A percentile compares a stretch with the other conserved stretches of the same genome.
These are phyloP conservation scores for Chlorella sp. DNA, from an alignment of 139 green algal genomes.

Conservation along the genomic window DNA sequence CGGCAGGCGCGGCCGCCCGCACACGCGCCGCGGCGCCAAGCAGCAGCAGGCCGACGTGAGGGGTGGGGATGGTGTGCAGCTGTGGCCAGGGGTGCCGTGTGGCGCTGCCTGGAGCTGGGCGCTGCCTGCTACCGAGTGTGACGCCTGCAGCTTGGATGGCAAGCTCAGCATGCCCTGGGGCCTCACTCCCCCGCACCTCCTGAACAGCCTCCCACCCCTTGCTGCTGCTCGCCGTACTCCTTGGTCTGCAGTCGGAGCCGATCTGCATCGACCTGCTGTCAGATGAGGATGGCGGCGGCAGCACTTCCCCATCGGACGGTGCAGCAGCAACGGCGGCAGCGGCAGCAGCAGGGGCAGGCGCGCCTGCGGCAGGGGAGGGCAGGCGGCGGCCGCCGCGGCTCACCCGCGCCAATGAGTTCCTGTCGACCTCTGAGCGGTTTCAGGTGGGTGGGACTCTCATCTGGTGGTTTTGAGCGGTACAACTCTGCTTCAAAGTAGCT, in stretches of 20 bases:
- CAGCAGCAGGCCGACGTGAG: background rate
- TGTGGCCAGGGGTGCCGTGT: no score
- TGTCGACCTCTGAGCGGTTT: conserved; percentile 20
- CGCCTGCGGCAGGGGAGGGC: background rate
- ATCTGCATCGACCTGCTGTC: conserved; percentile 4
- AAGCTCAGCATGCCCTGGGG: background rate
- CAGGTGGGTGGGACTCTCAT: background rate
- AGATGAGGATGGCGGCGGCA: background rate
- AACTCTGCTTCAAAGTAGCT: background rate
- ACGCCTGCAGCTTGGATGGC: background rate
- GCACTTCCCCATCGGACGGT: no score
- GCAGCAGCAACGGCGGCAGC: background rate
- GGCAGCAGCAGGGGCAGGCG: background rate
- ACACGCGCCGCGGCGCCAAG: background rate
- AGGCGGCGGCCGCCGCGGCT: background rate
- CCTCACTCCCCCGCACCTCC: no score
- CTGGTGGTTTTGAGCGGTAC: background rate
- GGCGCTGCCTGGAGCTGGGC: no score
- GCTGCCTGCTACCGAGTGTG: background rate
- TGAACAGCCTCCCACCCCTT: no score
- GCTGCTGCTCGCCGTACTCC: no score
- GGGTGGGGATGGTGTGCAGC: no score
- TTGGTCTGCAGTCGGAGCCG: background rate
- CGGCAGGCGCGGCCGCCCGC: background rate
- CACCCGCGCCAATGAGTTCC: background rate